A percentile compares a stretch with the other conserved stretches of the same genome.
These are phyloP conservation scores for Oryza rufipogon DNA, from an alignment of 176 grass and related monocot genomes.

Conservation along the genomic window DNA sequence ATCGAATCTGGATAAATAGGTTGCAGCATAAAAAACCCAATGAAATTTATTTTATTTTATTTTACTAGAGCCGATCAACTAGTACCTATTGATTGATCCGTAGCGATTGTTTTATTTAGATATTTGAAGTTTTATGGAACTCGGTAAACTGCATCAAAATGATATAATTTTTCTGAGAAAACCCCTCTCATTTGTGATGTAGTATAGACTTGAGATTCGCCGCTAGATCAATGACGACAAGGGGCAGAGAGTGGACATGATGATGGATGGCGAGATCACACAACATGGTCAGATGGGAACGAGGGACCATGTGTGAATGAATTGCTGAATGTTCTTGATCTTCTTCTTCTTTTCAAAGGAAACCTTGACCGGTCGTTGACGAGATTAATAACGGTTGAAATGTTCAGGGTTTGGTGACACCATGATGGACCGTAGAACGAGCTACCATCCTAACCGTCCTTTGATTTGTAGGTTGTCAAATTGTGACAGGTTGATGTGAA, in stretches of 20 bases:
- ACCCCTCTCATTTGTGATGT: too few relatives aligned
- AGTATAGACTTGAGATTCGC: too few relatives aligned
- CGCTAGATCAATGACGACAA: background rate
- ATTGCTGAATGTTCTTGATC: background rate
- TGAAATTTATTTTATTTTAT: background rate
- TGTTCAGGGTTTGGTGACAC: background rate
- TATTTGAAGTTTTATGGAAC: too few relatives aligned
- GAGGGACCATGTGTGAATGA: background rate
- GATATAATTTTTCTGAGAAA: too few relatives aligned
- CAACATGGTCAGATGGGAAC: background rate
- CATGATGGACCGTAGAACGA: background rate
- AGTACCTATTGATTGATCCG: too few relatives aligned
- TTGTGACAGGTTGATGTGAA: background rate
- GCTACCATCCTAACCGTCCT: background rate
- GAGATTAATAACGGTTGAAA: background rate
- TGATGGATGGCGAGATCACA: background rate
- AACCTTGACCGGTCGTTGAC: conserved; percentile 19
- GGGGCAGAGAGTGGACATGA: background rate
- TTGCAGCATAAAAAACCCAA: too few relatives aligned
- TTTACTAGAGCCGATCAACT: background rate
- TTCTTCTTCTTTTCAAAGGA: background rate
- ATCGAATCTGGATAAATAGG: too few relatives aligned
- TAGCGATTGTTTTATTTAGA: too few relatives aligned
- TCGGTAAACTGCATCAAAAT: too few relatives aligned
- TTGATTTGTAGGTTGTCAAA: conserved; percentile 3